Evolutionary conservation across 225 moss, liverwort and hornwort species (phyloP).

Genomic region (Polytrichum commune): DNA sequence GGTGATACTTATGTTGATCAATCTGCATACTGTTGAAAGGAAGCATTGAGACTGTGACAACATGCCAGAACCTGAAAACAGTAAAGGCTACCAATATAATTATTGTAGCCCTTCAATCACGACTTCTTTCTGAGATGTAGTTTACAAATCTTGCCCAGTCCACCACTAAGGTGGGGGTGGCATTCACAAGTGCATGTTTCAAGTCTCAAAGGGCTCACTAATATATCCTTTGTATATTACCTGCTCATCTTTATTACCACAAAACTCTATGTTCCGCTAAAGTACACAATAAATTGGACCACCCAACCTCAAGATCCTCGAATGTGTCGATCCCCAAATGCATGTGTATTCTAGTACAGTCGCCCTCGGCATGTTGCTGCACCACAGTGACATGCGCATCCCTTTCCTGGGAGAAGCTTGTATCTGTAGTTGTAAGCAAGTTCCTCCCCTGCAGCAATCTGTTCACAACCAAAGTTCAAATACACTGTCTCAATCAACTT

Average conservation of each 20-base stretch:
- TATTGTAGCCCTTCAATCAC: neutral
- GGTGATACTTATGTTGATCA: no score
- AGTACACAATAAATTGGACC: slow-evolving; percentile 11
- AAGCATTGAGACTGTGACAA: no score
- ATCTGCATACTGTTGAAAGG: no score
- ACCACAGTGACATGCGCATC: slow-evolving; percentile 73
- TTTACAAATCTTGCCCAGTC: neutral
- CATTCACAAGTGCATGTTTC: neutral
- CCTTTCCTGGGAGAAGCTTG: slow-evolving; percentile 79
- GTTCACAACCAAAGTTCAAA: slow-evolving; percentile 11
- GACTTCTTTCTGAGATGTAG: neutral
- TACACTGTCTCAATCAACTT: neutral
- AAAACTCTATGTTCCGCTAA: slow-evolving; percentile 27
- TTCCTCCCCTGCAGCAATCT: slow-evolving; percentile 82
- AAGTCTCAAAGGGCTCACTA: neutral
- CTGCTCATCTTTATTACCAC: slow-evolving; percentile 11
- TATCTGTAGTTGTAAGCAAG: slow-evolving; percentile 89
- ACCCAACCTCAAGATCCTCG: neutral
- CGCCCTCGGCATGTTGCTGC: slow-evolving; percentile 62
- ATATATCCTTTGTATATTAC: neutral
- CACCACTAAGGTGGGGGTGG: neutral
- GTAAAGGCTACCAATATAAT: no score
- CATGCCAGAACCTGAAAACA: no score
- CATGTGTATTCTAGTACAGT: slow-evolving; percentile 38
- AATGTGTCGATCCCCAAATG: neutral